A percentile compares a stretch with the other conserved stretches of the same genome.
These are phyloP conservation scores for Penstemon newberryi DNA, from an alignment of 257 asterid genomes.

Conservation along the genomic window DNA sequence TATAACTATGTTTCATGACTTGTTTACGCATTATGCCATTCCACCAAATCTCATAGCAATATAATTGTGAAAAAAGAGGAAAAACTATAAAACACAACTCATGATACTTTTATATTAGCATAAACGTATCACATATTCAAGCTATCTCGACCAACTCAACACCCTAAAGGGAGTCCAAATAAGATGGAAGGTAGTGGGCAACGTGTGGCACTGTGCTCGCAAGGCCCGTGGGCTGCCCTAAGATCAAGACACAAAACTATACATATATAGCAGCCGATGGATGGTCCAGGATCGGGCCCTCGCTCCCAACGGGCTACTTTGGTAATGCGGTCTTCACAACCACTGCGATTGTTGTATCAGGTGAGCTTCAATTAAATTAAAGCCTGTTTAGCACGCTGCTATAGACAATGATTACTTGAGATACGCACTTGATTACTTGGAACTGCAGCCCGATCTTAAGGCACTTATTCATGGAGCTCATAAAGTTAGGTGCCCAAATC, in stretches of 20 bases:
- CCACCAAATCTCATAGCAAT: too few species aligned
- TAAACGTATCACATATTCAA: constrained; percentile 41
- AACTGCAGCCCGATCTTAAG: constrained; percentile 79
- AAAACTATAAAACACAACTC: too few species aligned
- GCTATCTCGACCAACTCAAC: constrained; percentile 57
- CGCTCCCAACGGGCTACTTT: constrained; percentile 76
- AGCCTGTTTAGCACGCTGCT: constrained; percentile 70
- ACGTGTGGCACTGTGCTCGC: constrained; percentile 77
- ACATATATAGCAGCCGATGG: constrained; percentile 78
- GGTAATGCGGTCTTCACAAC: constrained; percentile 87
- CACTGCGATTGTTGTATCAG: constrained; percentile 67
- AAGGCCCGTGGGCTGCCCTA: constrained; percentile 62
- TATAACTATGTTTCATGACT: too few species aligned
- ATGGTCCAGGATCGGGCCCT: constrained; percentile 62
- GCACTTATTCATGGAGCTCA: constrained; percentile 87
- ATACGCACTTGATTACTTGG: constrained; percentile 87
- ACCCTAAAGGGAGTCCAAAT: constrained; percentile 74
- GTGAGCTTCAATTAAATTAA: constrained; percentile 47
- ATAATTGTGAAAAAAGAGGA: too few species aligned
- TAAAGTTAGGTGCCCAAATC: constrained; percentile 78
- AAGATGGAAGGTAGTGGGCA: constrained; percentile 71
- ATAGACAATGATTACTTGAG: constrained; percentile 81
- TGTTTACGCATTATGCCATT: too few species aligned
- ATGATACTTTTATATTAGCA: too few species aligned
- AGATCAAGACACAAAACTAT: constrained; percentile 71